A percentile compares a stretch with the other conserved stretches of the same genome.
These are phyloP conservation scores for Coemansia reversa DNA, from an alignment of 192 early-diverging fungal genomes.

Conservation along the genomic window DNA sequence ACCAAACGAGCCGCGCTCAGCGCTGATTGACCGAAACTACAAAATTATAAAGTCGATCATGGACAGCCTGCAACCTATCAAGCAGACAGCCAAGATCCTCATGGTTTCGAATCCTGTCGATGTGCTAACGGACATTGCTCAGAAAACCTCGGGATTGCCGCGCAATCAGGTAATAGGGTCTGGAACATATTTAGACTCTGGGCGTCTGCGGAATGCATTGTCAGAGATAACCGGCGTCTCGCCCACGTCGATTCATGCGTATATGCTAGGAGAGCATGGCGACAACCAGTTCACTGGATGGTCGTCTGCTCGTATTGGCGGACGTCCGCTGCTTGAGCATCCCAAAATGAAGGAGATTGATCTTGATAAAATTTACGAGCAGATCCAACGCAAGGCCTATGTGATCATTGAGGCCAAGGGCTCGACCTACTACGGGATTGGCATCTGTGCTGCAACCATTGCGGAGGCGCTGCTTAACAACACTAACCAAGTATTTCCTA, in stretches of 20 bases:
- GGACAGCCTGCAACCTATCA: constrained; percentile 72
- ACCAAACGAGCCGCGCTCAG: constrained; percentile 68
- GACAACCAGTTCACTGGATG: constrained; percentile 84
- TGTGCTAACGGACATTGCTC: constrained; percentile 79
- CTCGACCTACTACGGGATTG: constrained; percentile 83
- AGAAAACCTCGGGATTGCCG: constrained; percentile 77
- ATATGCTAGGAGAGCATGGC: constrained; percentile 84
- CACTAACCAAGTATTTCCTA: constrained; percentile 65
- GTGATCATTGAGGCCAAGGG: constrained; percentile 85
- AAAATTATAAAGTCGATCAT: constrained; percentile 73
- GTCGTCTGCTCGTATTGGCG: constrained; percentile 70
- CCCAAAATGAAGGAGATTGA: constrained; percentile 62
- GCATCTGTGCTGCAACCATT: constrained; percentile 70
- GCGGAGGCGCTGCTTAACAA: constrained; percentile 70
- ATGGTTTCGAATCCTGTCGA: constrained; percentile 85
- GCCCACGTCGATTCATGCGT: constrained; percentile 73
- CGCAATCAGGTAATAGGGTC: constrained; percentile 78
- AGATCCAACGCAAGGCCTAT: constrained; percentile 73
- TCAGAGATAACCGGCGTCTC: constrained; percentile 59
- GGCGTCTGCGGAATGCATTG: constrained; percentile 65
- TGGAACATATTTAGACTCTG: constrained; percentile 80
- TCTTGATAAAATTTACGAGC: constrained; percentile 55
- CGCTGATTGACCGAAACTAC: constrained; percentile 78
- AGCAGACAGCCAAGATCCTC: constrained; percentile 66
- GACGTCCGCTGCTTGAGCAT: constrained; percentile 64